A percentile compares a stretch with the other conserved stretches of the same genome.
phyloP scores from a whole-genome alignment of 805 yeast genomes.

The Isabelozyma gotoi region DNA sequence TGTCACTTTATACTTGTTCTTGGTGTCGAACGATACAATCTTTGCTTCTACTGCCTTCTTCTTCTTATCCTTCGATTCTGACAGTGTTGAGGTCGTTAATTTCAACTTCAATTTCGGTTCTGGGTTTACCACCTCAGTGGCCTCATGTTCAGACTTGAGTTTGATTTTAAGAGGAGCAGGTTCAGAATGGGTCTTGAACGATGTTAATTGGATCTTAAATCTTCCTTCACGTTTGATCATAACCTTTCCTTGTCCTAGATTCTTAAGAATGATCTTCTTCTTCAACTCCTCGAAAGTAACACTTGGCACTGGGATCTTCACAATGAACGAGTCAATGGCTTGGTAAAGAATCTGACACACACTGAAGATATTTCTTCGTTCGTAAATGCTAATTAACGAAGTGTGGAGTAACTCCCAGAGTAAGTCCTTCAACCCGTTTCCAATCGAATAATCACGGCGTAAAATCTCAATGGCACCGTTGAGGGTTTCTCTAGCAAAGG shows the following conservation, averaged over 20 bases:
- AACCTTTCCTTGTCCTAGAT: conserved; percentile 53
- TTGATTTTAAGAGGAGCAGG: conserved; percentile 1
- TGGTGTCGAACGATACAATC: conserved; percentile 5
- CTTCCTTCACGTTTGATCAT: conserved; percentile 61
- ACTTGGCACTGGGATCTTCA: conserved; percentile 65
- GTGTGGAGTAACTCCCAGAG: conserved; percentile 74
- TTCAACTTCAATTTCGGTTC: conserved; percentile 11
- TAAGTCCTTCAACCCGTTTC: conserved; percentile 53
- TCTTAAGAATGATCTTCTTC: conserved; percentile 61
- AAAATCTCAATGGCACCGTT: conserved; percentile 66
- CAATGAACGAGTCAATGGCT: conserved; percentile 59
- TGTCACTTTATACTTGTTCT: conserved; percentile 4
- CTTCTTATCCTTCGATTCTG: conserved; percentile 7
- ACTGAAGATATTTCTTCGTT: conserved; percentile 63
- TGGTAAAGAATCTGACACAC: conserved; percentile 64
- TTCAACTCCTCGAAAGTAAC: conserved; percentile 42
- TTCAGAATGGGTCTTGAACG: conserved; percentile 11
- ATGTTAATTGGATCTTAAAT: conserved; percentile 50
- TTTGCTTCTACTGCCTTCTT: not conserved
- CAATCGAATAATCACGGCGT: conserved; percentile 57
- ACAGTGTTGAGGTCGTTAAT: conserved; percentile 1
- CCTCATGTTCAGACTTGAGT: not conserved
- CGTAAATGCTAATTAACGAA: conserved; percentile 56
- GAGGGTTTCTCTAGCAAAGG: conserved; percentile 60
- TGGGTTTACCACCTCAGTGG: not conserved